Base-by-base conservation (phyloP, 345 rosid species). In the Salix koriyanagi region DNA sequence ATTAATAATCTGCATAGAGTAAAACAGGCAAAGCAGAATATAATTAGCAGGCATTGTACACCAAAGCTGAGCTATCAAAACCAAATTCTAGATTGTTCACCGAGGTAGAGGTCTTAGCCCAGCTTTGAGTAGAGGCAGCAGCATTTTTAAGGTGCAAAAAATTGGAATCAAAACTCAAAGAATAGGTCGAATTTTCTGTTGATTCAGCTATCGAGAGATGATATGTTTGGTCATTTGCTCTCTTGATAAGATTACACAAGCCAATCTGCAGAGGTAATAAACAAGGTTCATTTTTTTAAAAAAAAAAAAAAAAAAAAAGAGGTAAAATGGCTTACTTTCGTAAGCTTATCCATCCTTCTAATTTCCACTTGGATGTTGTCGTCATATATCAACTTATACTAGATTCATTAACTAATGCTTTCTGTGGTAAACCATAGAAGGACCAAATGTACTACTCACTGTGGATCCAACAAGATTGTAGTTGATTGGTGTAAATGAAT, bases 151-250 rank as follows among this genome's bases (percentile, higher is more conserved):
- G 94, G 86, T 92, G 97, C 56, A 86, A 84, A 76, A 89, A 86
- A 70, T 41, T 67, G 44, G 86, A 73, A 81, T 84, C 87, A 19
- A 89, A 88, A 78, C 76, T 86, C 46, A 87, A 67, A 70, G 79
- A 84, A 74, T 93, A 90, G 41, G 76, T 81, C 67, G 97, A 91
- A 80, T 96, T 94, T 76, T 92, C 97, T 67, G 94, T 92, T 67
- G 95, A 92, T 69, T 96, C 97, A 23, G 97, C 89, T 5, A 92
- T 90, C 95, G 98, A 93, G 60, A 91, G 80, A 62, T 87, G 81
- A 88, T 94, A 91, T 68, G 65, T 77, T 32, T 71, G 80, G 83
- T 94, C 99, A 79, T 94, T 90, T 56, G 94, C 84, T 82, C 87
- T 89, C 81, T 87, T 94, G 73, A 96, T 87, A 62, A 96, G 87